phyloP scores from a whole-genome alignment of 495 filamentous ascomycete genomes.

The Tuber microsphaerosporum region DNA sequence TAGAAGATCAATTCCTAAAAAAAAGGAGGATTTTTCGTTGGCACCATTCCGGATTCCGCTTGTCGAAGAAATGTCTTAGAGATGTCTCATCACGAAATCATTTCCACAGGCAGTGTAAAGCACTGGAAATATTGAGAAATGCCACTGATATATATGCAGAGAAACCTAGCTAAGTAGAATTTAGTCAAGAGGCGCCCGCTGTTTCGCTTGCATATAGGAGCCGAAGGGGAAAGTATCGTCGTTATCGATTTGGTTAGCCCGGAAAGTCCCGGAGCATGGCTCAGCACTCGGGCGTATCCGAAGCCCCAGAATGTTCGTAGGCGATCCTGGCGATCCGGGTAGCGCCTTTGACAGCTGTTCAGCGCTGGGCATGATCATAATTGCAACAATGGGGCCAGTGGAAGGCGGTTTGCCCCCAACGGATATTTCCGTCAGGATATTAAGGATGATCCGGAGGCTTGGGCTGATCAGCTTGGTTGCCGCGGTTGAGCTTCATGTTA shows the following conservation, averaged over 20 bases:
- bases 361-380: background rate
- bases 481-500: background rate
- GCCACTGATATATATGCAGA: background rate
- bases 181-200: background rate
- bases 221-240: background rate
- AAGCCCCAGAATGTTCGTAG: background rate
- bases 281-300: background rate
- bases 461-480: background rate
- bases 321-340: background rate
- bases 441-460: background rate
- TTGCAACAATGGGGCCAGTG: background rate
- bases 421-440: background rate
- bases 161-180: background rate
- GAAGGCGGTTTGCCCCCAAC: background rate
- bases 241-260: background rate
- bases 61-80: background rate
- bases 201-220: background rate
- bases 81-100: background rate
- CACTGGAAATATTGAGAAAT: background rate
- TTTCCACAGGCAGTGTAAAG: background rate
- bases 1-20: background rate
- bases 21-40: background rate
- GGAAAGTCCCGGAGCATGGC: background rate
- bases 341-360: background rate
- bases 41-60: background rate